Conservation (phyloP, 306 rosid genomes). For the Lotus japonicus region DNA sequence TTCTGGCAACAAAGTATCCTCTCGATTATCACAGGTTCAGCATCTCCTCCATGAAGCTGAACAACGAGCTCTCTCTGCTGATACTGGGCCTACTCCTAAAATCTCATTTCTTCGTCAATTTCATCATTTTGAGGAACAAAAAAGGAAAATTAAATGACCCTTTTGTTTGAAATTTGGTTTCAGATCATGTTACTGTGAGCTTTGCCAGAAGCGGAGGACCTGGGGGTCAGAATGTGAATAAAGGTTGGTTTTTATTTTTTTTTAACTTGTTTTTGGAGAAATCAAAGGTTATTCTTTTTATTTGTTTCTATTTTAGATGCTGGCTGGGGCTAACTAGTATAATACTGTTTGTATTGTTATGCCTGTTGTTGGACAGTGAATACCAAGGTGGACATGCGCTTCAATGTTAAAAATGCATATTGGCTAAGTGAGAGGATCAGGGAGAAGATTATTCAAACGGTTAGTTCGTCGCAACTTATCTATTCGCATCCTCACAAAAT, state of each 20-base stretch:
- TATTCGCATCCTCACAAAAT: not conserved
- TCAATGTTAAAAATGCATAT: conserved; percentile 66
- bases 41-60: conserved; percentile 76
- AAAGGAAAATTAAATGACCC: not conserved
- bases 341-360: not conserved
- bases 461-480: conserved; percentile 37
- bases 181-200: conserved; percentile 71
- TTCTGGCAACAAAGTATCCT: conserved; percentile 46
- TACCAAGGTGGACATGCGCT: conserved; percentile 98
- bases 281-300: not conserved
- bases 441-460: conserved; percentile 79
- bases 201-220: conserved; percentile 98
- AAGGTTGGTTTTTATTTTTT: conserved; percentile 40
- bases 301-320: not conserved
- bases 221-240: conserved; percentile 94
- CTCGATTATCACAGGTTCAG: conserved; percentile 80
- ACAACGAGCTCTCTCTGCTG: conserved; percentile 54
- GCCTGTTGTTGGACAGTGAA: conserved; percentile 51
- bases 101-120: conserved; percentile 49
- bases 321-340: conserved; percentile 12
- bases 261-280: not conserved
- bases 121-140: not conserved
- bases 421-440: conserved; percentile 79
- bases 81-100: conserved; percentile 55
- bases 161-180: not conserved